phyloP scores from a whole-genome alignment of 1,284 basidiomycete species.

The Irpex rosettiformis region DNA sequence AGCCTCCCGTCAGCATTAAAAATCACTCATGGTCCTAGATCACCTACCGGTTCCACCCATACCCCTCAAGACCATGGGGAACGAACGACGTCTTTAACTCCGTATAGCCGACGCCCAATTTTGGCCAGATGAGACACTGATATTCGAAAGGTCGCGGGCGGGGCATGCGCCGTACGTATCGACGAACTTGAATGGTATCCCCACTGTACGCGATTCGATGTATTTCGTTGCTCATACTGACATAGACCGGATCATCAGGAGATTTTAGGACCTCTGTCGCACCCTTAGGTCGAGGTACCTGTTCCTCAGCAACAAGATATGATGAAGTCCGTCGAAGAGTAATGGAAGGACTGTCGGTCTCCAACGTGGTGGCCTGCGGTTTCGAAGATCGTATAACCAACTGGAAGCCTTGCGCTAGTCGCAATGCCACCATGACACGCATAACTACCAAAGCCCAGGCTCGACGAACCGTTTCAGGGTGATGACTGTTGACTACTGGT shows the following conservation, averaged over 20 bases:
- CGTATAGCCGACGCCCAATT: slow-evolving; percentile 84
- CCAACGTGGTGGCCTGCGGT: background rate
- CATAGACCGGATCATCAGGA: slow-evolving; percentile 76
- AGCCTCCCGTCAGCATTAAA: background rate
- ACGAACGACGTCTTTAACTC: slow-evolving; percentile 75
- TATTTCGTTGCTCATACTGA: slow-evolving; percentile 95
- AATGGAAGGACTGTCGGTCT: slow-evolving; percentile 1
- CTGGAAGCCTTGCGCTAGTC: slow-evolving; percentile 96
- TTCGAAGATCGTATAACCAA: slow-evolving; percentile 63
- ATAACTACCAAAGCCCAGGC: slow-evolving; percentile 84
- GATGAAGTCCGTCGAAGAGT: slow-evolving; percentile 48
- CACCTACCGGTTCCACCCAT: slow-evolving; percentile 76
- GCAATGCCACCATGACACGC: slow-evolving; percentile 90
- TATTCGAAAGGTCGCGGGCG: slow-evolving; percentile 69
- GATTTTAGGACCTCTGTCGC: slow-evolving; percentile 70
- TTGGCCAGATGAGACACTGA: slow-evolving; percentile 91
- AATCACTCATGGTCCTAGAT: background rate
- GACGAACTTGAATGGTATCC: slow-evolving; percentile 84
- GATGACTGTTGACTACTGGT: slow-evolving; percentile 42
- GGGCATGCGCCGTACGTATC: slow-evolving; percentile 79
- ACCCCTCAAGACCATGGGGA: slow-evolving; percentile 76
- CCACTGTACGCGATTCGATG: slow-evolving; percentile 88
- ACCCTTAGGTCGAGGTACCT: slow-evolving; percentile 55
- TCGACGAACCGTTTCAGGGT: slow-evolving; percentile 53
- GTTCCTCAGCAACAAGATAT: slow-evolving; percentile 53